phyloP scores from a whole-genome alignment of 2,329 filamentous ascomycete genomes.

The Cytospora paraplurivora region DNA sequence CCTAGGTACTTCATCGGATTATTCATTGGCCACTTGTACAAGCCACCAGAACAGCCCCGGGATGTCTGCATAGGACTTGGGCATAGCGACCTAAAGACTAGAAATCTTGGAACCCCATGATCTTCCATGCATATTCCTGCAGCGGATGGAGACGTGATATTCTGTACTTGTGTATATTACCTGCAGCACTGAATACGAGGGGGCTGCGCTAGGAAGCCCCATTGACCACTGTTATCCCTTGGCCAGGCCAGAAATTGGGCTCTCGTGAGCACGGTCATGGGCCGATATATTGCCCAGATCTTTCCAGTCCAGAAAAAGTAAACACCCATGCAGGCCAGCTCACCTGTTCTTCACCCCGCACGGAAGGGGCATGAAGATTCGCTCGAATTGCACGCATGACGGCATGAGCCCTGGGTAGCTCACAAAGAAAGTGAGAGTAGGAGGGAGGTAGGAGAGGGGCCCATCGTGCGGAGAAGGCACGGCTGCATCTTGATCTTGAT shows the following conservation, averaged over 20 bases:
- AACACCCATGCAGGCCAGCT: neutral
- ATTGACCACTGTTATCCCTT: neutral
- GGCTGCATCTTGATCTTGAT: neutral
- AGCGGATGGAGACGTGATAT: neutral
- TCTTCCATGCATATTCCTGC: neutral
- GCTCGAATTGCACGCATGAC: neutral
- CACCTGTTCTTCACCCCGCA: neutral
- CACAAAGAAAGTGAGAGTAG: neutral
- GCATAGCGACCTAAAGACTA: neutral
- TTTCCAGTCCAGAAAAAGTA: neutral
- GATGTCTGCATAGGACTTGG: too few species aligned
- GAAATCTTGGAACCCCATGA: neutral
- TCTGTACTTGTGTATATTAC: neutral
- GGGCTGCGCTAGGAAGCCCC: neutral
- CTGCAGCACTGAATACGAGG: neutral
- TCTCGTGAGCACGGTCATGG: neutral
- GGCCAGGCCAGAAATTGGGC: neutral
- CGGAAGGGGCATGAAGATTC: neutral
- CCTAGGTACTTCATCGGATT: too few species aligned
- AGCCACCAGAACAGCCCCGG: too few species aligned
- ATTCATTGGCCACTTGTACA: too few species aligned
- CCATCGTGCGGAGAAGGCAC: neutral
- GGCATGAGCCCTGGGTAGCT: neutral
- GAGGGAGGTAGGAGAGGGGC: too few species aligned
- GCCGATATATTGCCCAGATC: neutral